Conservation (phyloP, 2,329 filamentous ascomycete genomes). For the Penicillium crustosum region DNA sequence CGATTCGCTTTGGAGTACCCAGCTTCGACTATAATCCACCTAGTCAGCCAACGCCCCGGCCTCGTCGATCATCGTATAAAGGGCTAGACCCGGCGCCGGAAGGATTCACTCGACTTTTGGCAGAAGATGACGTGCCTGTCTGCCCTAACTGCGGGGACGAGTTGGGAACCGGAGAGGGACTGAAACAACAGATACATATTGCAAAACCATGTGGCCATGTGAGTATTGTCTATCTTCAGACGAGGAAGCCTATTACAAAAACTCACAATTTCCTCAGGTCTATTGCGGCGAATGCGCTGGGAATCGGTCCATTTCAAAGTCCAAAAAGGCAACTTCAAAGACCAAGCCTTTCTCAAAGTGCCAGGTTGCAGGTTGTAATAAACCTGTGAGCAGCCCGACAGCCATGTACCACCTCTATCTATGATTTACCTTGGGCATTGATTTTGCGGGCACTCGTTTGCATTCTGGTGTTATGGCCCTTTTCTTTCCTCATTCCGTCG, state of each 20-base stretch:
- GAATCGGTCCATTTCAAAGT: slow-evolving; percentile 39
- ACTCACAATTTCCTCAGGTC: slow-evolving; percentile 36
- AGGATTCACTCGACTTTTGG: slow-evolving; percentile 80
- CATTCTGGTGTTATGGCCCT: slow-evolving; percentile 24
- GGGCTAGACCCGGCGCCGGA: slow-evolving; percentile 63
- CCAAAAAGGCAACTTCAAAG: slow-evolving; percentile 34
- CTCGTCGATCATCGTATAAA: slow-evolving; percentile 48
- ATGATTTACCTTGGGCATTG: slow-evolving; percentile 27
- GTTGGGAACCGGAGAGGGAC: slow-evolving; percentile 68
- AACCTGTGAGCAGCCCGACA: slow-evolving; percentile 38
- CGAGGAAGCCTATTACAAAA: background rate
- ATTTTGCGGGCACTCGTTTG: slow-evolving; percentile 13
- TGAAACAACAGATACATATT: slow-evolving; percentile 88
- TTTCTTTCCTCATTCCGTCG: slow-evolving; percentile 13
- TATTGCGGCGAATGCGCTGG: slow-evolving; percentile 51
- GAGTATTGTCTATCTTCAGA: slow-evolving; percentile 37
- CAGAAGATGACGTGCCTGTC: slow-evolving; percentile 69
- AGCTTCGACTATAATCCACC: slow-evolving; percentile 11
- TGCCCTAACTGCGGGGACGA: slow-evolving; percentile 88
- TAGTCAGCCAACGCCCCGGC: background rate
- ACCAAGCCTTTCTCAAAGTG: slow-evolving; percentile 47
- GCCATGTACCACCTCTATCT: slow-evolving; percentile 51
- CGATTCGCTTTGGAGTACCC: slow-evolving; percentile 3
- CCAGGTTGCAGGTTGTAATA: slow-evolving; percentile 44
- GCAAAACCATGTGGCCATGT: slow-evolving; percentile 91